A percentile compares a stretch with the other conserved stretches of the same genome.
These are phyloP conservation scores for Fragilaria radians DNA, from an alignment of 108 stramenopile species.

Conservation along the genomic window DNA sequence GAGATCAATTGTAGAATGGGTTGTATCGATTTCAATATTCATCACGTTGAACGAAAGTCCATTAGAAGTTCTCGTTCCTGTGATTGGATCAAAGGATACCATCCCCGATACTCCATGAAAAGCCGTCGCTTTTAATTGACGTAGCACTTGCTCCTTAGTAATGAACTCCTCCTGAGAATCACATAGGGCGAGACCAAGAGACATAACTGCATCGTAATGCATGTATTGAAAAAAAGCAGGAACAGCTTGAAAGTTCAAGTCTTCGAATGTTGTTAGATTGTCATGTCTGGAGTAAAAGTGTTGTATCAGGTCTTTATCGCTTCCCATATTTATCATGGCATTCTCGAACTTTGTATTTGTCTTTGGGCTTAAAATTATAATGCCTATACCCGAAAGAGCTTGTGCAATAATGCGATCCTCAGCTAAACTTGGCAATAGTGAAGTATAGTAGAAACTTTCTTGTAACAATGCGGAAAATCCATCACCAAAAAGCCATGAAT, in stretches of 20 bases:
- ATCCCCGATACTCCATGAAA: neutral
- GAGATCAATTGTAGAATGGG: neutral
- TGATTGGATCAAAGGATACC: neutral
- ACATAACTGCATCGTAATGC: neutral
- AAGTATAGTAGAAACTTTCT: conserved; percentile 1
- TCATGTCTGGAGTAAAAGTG: neutral
- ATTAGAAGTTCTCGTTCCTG: neutral
- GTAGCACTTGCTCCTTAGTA: neutral
- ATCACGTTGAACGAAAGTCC: neutral
- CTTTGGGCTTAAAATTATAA: conserved; percentile 11
- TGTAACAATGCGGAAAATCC: neutral
- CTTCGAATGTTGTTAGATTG: neutral
- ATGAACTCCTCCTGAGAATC: conserved; percentile 1
- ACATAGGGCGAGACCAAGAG: neutral
- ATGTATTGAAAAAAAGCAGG: neutral
- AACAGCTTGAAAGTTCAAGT: neutral
- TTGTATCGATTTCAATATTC: neutral
- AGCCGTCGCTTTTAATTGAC: neutral
- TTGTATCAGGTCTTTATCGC: neutral
- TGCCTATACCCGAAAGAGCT: conserved; percentile 14
- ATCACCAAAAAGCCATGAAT: conserved; percentile 27
- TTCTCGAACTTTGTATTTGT: conserved; percentile 9
- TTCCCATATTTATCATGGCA: conserved; percentile 18
- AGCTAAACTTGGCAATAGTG: conserved; percentile 5
- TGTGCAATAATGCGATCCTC: conserved; percentile 8